A percentile compares a stretch with the other conserved stretches of the same genome.
phyloP scores from a whole-genome alignment of 768 basidiomycete species.

The Macrolepiota fuliginosa region DNA sequence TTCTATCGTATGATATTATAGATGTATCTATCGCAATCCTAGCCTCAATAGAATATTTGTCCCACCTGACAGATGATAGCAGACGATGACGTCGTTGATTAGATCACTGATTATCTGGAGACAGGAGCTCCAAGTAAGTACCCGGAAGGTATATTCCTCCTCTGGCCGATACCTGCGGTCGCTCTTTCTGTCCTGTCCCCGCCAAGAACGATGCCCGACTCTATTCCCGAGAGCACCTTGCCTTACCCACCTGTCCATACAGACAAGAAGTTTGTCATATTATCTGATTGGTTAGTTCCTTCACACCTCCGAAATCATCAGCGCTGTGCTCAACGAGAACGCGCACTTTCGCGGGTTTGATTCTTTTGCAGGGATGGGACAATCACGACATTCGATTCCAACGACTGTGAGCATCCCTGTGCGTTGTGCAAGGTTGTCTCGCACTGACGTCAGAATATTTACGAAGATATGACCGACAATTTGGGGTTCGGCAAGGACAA shows the following conservation, averaged over 20 bases:
- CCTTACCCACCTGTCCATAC: conserved; percentile 79
- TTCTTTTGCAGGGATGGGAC: conserved; percentile 76
- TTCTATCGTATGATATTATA: background rate
- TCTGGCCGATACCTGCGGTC: background rate
- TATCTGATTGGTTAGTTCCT: conserved; percentile 82
- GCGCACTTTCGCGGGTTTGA: background rate
- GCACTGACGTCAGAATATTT: background rate
- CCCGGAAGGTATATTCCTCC: background rate
- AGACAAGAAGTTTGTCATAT: conserved; percentile 80
- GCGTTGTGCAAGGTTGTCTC: background rate
- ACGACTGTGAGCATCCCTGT: conserved; percentile 64
- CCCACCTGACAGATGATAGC: background rate
- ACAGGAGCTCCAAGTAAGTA: background rate
- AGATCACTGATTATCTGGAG: background rate
- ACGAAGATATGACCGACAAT: conserved; percentile 81
- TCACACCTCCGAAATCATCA: conserved; percentile 5
- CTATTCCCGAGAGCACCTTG: conserved; percentile 58
- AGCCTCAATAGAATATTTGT: background rate
- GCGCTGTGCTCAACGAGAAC: background rate
- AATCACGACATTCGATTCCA: conserved; percentile 90
- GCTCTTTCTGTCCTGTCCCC: background rate
- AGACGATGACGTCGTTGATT: background rate
- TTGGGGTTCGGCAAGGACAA: conserved; percentile 80
- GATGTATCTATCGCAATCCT: background rate
- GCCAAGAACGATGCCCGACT: conserved; percentile 25